Evolutionary conservation across 805 yeast genomes (phyloP).

Genomic region (Spencermartinsiella europaea): DNA sequence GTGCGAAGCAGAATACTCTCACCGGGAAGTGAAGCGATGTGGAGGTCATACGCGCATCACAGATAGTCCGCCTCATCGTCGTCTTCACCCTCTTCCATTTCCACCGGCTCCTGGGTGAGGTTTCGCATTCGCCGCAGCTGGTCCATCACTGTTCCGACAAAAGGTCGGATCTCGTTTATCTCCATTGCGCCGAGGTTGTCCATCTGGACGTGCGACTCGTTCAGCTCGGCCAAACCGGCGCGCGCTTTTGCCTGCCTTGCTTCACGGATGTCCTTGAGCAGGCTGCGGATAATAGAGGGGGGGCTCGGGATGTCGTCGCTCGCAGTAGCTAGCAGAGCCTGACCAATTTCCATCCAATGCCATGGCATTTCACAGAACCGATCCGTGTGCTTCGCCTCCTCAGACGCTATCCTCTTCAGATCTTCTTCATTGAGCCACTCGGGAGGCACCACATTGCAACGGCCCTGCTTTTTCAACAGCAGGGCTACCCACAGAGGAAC

Average conservation of each 20-base stretch:
- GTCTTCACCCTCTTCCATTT: slow-evolving; percentile 7
- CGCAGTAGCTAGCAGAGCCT: slow-evolving; percentile 62
- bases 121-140: slow-evolving; percentile 44
- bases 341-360: slow-evolving; percentile 83
- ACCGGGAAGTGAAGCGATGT: no score
- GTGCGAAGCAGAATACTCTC: no score
- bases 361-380: slow-evolving; percentile 69
- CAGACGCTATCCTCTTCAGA: slow-evolving; percentile 55
- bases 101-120: slow-evolving; percentile 12
- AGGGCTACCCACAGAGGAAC: slow-evolving; percentile 89
- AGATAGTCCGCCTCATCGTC: slow-evolving; percentile 5
- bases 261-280: slow-evolving; percentile 80
- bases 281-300: slow-evolving; percentile 60
- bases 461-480: slow-evolving; percentile 73
- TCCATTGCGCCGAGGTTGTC: slow-evolving; percentile 81
- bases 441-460: slow-evolving; percentile 83
- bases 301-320: slow-evolving; percentile 75
- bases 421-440: slow-evolving; percentile 63
- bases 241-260: slow-evolving; percentile 74
- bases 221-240: slow-evolving; percentile 70
- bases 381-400: slow-evolving; percentile 53
- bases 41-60: no score
- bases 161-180: slow-evolving; percentile 82
- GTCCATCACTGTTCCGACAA: slow-evolving; percentile 75
- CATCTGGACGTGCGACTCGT: slow-evolving; percentile 76